These are phyloP conservation scores for Sporothrix phasma DNA, from an alignment of 2,329 filamentous ascomycete species.

Conservation along the genomic window DNA sequence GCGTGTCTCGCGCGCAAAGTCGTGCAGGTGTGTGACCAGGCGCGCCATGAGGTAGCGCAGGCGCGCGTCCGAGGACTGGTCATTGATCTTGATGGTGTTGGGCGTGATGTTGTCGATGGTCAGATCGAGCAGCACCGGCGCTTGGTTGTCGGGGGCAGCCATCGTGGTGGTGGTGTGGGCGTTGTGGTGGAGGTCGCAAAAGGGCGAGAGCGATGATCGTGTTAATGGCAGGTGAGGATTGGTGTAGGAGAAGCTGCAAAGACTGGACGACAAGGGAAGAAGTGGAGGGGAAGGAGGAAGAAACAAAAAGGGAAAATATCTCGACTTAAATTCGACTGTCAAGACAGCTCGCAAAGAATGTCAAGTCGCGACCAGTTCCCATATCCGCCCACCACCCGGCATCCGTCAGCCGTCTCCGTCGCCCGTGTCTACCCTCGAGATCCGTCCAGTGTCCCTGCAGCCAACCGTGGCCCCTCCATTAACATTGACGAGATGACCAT, in stretches of 20 bases:
- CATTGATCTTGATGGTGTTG: slow-evolving; percentile 66
- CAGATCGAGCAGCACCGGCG: slow-evolving; percentile 40
- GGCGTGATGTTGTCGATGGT: slow-evolving; percentile 74
- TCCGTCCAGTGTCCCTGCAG: background rate
- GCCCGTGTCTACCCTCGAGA: background rate
- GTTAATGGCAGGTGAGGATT: too few species aligned
- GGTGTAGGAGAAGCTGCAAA: too few species aligned
- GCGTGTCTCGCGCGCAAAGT: slow-evolving; percentile 70
- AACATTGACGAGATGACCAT: slow-evolving; percentile 8
- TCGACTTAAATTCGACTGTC: too few species aligned
- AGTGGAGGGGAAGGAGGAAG: background rate
- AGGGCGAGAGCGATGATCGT: background rate
- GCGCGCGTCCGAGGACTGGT: slow-evolving; percentile 53
- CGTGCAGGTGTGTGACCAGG: slow-evolving; percentile 67
- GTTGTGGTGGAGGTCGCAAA: background rate
- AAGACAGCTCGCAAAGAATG: too few species aligned
- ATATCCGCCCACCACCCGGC: background rate
- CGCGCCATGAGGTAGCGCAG: slow-evolving; percentile 63
- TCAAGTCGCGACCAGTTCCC: background rate
- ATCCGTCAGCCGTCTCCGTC: background rate
- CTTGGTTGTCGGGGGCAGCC: background rate
- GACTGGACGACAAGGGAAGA: too few species aligned
- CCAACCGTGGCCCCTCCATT: slow-evolving; percentile 7
- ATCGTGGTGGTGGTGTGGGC: background rate
- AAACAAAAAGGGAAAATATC: background rate